Evolutionary conservation across 768 basidiomycete genomes (phyloP).

Genomic region (Pisolithus orientalis): DNA sequence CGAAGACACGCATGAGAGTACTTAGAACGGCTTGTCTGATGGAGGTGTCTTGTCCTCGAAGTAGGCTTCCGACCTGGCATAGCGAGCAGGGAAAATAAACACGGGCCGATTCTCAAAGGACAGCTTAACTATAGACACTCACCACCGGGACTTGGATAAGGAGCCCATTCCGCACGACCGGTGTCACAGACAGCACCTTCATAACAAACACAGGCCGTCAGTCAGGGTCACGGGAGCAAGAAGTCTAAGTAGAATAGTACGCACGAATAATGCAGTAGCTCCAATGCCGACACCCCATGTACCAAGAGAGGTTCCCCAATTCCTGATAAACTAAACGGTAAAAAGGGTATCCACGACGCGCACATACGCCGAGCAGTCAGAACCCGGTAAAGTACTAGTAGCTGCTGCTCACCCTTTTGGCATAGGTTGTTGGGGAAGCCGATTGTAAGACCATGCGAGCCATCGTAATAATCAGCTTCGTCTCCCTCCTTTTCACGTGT

Average conservation of each 20-base stretch:
- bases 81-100: neutral
- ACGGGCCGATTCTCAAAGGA: neutral
- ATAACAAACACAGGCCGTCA: constrained; percentile 1
- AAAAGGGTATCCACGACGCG: neutral
- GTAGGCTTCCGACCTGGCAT: constrained; percentile 55
- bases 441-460: constrained; percentile 29
- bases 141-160: constrained; percentile 72
- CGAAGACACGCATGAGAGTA: constrained; percentile 1
- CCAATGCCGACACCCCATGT: constrained; percentile 73
- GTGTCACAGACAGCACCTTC: constrained; percentile 76
- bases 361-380: neutral
- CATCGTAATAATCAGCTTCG: constrained; percentile 17
- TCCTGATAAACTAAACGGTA: constrained; percentile 38
- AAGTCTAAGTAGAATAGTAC: neutral
- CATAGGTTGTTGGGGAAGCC: constrained; percentile 4
- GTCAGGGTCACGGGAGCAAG: neutral
- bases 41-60: constrained; percentile 76
- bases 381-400: neutral
- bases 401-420: constrained; percentile 13
- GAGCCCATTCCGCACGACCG: constrained; percentile 73
- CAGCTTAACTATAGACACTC: constrained; percentile 23
- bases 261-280: constrained; percentile 60
- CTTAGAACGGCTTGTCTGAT: constrained; percentile 80
- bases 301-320: constrained; percentile 55
- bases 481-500: neutral